These are phyloP conservation scores for Trichophyton rubrum DNA, from an alignment of 2,329 filamentous ascomycete genomes.

Conservation along the genomic window DNA sequence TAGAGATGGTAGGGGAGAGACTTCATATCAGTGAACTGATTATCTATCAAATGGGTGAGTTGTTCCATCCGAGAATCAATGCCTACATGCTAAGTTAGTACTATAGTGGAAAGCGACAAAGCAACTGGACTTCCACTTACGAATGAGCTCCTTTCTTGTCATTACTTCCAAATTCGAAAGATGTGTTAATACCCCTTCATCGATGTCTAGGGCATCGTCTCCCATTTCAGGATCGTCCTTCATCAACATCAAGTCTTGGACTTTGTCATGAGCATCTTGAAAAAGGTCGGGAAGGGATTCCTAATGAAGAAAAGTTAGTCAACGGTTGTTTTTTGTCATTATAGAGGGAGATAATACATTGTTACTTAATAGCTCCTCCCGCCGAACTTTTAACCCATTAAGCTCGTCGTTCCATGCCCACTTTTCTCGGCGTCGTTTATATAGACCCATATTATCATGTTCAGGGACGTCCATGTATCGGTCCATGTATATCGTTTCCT, in stretches of 20 bases:
- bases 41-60: slow-evolving; percentile 38
- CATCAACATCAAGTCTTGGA: slow-evolving; percentile 31
- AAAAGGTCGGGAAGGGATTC: slow-evolving; percentile 23
- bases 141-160: slow-evolving; percentile 36
- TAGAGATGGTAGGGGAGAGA: slow-evolving; percentile 69
- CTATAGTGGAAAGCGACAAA: neutral
- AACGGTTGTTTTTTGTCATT: neutral
- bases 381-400: slow-evolving; percentile 40
- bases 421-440: slow-evolving; percentile 50
- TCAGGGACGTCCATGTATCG: slow-evolving; percentile 61
- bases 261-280: slow-evolving; percentile 28
- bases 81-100: slow-evolving; percentile 4
- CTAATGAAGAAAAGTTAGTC: slow-evolving; percentile 12
- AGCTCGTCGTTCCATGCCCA: slow-evolving; percentile 60
- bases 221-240: slow-evolving; percentile 22
- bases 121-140: slow-evolving; percentile 18
- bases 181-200: slow-evolving; percentile 28
- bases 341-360: slow-evolving; percentile 12
- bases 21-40: slow-evolving; percentile 51
- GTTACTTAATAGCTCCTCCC: slow-evolving; percentile 31
- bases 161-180: slow-evolving; percentile 36
- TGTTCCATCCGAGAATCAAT: slow-evolving; percentile 34
- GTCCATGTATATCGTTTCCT: slow-evolving; percentile 72
- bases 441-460: slow-evolving; percentile 50
- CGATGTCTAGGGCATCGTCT: slow-evolving; percentile 33